Conservation (phyloP, 192 early-diverging fungal genomes). For the Rhizoclosmatium sp. region DNA sequence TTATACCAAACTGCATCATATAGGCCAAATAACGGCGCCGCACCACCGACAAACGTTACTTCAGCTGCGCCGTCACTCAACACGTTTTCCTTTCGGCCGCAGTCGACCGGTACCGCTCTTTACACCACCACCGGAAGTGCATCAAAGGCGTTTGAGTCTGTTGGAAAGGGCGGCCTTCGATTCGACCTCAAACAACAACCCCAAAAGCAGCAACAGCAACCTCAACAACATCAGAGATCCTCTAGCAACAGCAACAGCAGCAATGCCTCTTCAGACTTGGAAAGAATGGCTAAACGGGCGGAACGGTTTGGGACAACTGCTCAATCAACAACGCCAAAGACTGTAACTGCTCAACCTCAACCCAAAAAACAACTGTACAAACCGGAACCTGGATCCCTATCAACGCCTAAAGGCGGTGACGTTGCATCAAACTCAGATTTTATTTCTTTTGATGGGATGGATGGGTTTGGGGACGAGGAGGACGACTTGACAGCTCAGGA, state of each 20-base stretch:
- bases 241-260: neutral
- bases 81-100: neutral
- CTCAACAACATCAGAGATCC: neutral
- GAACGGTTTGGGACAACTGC: slow-evolving; percentile 10
- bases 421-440: slow-evolving; percentile 1
- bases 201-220: slow-evolving; percentile 10
- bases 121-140: neutral
- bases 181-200: neutral
- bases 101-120: neutral
- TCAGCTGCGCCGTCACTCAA: neutral
- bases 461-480: neutral
- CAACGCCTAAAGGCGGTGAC: neutral
- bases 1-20: no score
- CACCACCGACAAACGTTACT: neutral
- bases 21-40: no score
- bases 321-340: neutral
- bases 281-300: neutral
- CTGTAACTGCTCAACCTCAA: neutral
- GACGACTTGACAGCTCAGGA: neutral
- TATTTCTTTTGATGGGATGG: slow-evolving; percentile 4
- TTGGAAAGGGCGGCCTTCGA: neutral
- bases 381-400: neutral
- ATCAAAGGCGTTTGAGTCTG: neutral
- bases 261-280: neutral
- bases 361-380: slow-evolving; percentile 1